Evolutionary conservation across 2,329 filamentous ascomycete genomes (phyloP), one percentile per base, ranked within the genome.

Genomic region (Talaromyces sp.): DNA sequence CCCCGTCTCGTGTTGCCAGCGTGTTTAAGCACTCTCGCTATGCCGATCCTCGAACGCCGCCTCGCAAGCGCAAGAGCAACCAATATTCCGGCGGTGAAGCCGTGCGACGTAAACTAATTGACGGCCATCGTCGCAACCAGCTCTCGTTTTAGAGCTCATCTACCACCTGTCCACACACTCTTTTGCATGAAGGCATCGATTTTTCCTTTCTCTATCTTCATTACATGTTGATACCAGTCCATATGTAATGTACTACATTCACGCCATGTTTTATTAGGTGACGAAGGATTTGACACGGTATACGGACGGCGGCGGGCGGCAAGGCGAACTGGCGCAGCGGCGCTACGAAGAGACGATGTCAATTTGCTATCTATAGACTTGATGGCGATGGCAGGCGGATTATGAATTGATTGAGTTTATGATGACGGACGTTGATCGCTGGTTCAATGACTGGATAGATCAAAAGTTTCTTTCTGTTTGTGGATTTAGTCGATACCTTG

Each of bases 71-170:
- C 65, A 75, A 75, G 66, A 69, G 71, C 6, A 75, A 67, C 64
- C 73, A 68, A 35, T 76, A 75, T 63, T 66, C 72, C 25, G 73
- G 75, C 33, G 76, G 76, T 14, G 76, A 78, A 62, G 75, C 77
- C 33, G 76, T 79, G 52, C 74, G 77, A 58, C 76, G 77, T 50
- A 79, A 79, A 70, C 69, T 79, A 21, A 73, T 79, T 69, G 76
- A 79, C 63, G 75, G 76, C 14, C 77, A 78, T 58, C 75, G 75
- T 25, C 75, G 73, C 63, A 72, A 69, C 46, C 75, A 77, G 58
- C 68, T 77, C 39, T 72, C 75, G 16, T 73, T 77, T 21, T 76
- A 69, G 69, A 59, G 44, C 6, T 21, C 5, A 33, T 42, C 40
- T 23, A 37, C 18, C 6, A 39, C 42, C 57, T 55, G 42, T 39